Evolutionary conservation across 192 early-diverging fungal genomes (phyloP), one percentile per base, ranked within the genome.

Genomic region (Physocladia obscura): DNA sequence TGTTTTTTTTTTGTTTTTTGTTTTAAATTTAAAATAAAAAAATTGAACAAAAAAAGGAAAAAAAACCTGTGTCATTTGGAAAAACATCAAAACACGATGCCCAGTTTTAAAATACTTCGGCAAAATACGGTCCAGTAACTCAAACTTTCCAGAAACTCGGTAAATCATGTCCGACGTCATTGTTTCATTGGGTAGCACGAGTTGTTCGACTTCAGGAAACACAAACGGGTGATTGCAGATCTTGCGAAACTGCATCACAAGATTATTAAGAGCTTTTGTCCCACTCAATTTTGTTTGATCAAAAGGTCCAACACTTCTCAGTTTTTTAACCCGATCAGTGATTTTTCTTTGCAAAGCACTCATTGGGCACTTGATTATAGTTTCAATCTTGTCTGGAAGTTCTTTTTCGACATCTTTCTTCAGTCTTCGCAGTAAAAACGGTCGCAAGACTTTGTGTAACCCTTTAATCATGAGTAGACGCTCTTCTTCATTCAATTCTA

Each of bases 331-430:
- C 76, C 96, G 92, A 61, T 88, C 85, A 64, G 71, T 73, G 31
- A 73, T 73, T 51, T 73, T 73, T 24, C 59, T 54, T 79, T 99
- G 97, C 40, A 99, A 76, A 5, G 93, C 81, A 4, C 92, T 94
- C 80, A 97, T 85, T 77, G 88, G 87, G 78, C 93, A 95, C 71
- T 93, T 93, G 74, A 99, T 83, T 36, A 99, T 91, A 32, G 83
- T 85, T 83, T 99, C 97, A 4, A 95, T 87, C 84, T 99, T 99
- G 74, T 98, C 97, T 29, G 95, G 95, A 64, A 99, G 74, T 69
- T 99, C 96, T 0, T 93, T 88, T 76, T 99, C 97, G 49, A 99
- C 97, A 81, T 99, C 96, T 82, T 95, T 94, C 77, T 99, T 99
- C 57, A 99, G 73, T 37, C 97, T 85, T 51, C 97, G 90, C 62